Evolutionary conservation across 805 yeast genomes (phyloP).

Genomic region (Kodamaea hsintzibuensis): DNA sequence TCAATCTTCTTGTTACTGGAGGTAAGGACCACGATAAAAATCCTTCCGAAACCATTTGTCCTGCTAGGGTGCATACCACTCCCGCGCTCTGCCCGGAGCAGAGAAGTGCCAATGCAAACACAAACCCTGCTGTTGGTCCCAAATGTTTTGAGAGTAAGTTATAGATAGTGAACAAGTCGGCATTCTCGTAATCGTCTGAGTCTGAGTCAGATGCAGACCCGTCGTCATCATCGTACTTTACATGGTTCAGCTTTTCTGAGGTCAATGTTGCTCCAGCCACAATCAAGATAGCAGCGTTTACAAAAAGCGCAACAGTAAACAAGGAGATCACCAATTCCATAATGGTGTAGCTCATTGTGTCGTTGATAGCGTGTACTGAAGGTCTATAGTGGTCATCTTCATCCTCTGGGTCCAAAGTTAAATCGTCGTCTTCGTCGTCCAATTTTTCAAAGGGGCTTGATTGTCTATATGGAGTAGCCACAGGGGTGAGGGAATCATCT

Average conservation of each 20-base stretch:
- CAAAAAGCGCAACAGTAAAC: slow-evolving; percentile 88
- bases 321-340: slow-evolving; percentile 81
- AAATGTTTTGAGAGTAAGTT: slow-evolving; percentile 66
- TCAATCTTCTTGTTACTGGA: slow-evolving; percentile 77
- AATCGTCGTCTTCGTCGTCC: slow-evolving; percentile 9
- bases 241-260: slow-evolving; percentile 21
- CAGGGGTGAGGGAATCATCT: slow-evolving; percentile 1
- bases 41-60: slow-evolving; percentile 93
- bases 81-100: slow-evolving; percentile 97
- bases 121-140: slow-evolving; percentile 83
- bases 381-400: slow-evolving; percentile 58
- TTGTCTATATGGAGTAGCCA: slow-evolving; percentile 6
- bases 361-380: slow-evolving; percentile 74
- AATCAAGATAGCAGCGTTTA: slow-evolving; percentile 83
- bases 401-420: slow-evolving; percentile 17
- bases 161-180: slow-evolving; percentile 82
- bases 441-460: slow-evolving; percentile 8
- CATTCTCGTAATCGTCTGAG: slow-evolving; percentile 49
- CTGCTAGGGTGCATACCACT: slow-evolving; percentile 89
- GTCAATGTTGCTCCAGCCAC: slow-evolving; percentile 88
- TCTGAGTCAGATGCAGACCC: slow-evolving; percentile 20
- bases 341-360: slow-evolving; percentile 77
- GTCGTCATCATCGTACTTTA: slow-evolving; percentile 17
- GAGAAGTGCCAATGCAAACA: slow-evolving; percentile 84
- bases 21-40: slow-evolving; percentile 76